Conservation (phyloP, 2,329 filamentous ascomycete species). For the Coniochaeta pulveracea region DNA sequence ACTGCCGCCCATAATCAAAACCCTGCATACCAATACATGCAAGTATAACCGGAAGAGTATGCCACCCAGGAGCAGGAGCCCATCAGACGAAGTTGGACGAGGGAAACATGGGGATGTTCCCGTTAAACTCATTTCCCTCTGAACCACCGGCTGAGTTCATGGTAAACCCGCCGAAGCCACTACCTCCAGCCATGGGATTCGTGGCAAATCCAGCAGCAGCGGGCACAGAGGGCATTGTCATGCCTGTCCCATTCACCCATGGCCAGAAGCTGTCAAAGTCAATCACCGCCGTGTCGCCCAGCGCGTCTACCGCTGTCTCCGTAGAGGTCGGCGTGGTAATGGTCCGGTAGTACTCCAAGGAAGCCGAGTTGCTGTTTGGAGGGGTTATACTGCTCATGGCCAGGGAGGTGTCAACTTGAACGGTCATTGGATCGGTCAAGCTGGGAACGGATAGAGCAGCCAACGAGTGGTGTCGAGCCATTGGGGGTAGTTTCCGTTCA, state of each 20-base stretch:
- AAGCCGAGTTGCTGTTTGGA: neutral
- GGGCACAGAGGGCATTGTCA: neutral
- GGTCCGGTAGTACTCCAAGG: slow-evolving; percentile 1
- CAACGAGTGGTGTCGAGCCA: neutral
- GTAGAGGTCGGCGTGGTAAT: slow-evolving; percentile 4
- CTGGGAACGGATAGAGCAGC: neutral
- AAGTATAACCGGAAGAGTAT: too few relatives aligned
- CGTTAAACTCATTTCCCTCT: neutral
- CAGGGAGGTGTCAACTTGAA: neutral
- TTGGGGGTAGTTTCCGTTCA: neutral
- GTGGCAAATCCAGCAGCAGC: neutral
- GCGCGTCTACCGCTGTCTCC: slow-evolving; percentile 13
- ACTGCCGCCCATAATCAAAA: too few relatives aligned
- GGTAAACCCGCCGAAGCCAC: neutral
- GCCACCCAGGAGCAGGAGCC: too few relatives aligned
- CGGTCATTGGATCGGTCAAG: neutral
- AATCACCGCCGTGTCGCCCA: slow-evolving; percentile 21
- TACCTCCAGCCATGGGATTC: neutral
- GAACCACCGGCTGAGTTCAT: neutral
- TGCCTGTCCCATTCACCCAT: slow-evolving; percentile 1
- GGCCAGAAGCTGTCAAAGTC: slow-evolving; percentile 25
- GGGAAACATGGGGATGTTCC: slow-evolving; percentile 9
- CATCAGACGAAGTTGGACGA: slow-evolving; percentile 8
- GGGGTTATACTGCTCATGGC: neutral
- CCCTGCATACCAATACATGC: too few relatives aligned